Conservation (phyloP, 352 stramenopile species). For the Globisporangium emineosum region DNA sequence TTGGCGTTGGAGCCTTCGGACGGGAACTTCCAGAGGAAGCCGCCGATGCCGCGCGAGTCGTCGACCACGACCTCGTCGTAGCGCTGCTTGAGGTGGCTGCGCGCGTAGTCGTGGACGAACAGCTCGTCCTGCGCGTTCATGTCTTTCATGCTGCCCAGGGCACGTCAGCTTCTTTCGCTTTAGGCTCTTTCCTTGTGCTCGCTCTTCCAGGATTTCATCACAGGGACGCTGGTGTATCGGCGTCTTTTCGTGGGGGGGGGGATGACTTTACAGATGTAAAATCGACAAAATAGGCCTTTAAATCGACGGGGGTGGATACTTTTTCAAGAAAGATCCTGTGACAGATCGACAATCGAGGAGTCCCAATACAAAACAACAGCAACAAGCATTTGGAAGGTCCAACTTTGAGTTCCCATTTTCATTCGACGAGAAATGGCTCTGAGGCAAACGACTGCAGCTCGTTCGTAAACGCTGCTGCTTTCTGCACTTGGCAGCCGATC, state of each 20-base stretch:
- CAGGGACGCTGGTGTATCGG: neutral
- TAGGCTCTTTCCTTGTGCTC: neutral
- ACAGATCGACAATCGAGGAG: slow-evolving; percentile 1
- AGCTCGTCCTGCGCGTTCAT: slow-evolving; percentile 12
- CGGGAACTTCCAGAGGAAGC: slow-evolving; percentile 64
- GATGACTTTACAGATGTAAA: neutral
- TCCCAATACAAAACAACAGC: neutral
- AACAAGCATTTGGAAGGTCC: neutral
- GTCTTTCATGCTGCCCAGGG: slow-evolving; percentile 9
- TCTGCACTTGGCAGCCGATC: slow-evolving; percentile 33
- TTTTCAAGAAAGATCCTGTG: neutral
- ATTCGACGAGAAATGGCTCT: neutral
- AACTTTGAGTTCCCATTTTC: neutral
- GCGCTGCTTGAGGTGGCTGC: slow-evolving; percentile 14
- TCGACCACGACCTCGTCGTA: slow-evolving; percentile 15
- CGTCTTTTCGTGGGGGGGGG: neutral
- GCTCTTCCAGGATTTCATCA: neutral
- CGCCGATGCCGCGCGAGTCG: slow-evolving; percentile 26
- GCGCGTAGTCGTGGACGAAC: slow-evolving; percentile 19
- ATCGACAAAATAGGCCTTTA: too few species aligned
- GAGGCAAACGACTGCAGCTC: slow-evolving; percentile 38
- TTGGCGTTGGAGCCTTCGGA: slow-evolving; percentile 54
- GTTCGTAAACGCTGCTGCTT: slow-evolving; percentile 24
- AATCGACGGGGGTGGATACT: neutral
- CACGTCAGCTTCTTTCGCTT: neutral